Evolutionary conservation across 805 yeast species (phyloP), one percentile per base, ranked within the genome.

Genomic region (Ascoidea asiatica): DNA sequence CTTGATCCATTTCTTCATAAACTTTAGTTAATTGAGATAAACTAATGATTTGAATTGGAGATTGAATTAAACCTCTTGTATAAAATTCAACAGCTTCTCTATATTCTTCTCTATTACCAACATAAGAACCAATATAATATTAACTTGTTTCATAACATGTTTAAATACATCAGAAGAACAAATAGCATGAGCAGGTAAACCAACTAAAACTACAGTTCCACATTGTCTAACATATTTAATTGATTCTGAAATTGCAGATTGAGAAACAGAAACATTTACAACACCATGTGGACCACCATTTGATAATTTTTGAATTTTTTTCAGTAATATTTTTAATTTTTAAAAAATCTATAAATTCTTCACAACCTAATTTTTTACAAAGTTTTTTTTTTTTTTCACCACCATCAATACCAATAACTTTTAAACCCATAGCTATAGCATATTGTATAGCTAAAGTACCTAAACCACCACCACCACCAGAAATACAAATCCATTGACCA

Each of bases 81-180:
- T 77, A 80, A 70, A 80, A 79, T 54, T 80, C 85, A 46, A 80
- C 58, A 41, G 87, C 87, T 63, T 80, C 88, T 58, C 71, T 62
- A 8, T 92, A 74, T 62, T 86, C 95, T 45, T 81, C 82, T 64
- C 92, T 79, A 74, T 82, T 84, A 50, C 95, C 95, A 46, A 85
- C 95, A 56, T 82, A 83, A 22, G 94, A 83, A 49, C 92, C 94
- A n/a, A n/a, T 59, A 70, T 74, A 60, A 84, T 78, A 56, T 67
- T 67, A 59, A 82, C 68, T 37, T 84, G 75, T 62, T 73, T 81
- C 51, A 81, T 78, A 44, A 85, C 92, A 39, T 81, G 76, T 39
- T 70, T 67, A 65, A 83, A 80, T 41, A 85, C 82, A 40, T 75
- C 70, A 18, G 86, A 75, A 50, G 70, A 68, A 52, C 74, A 75